Conservation (phyloP, 331 rosid genomes). For the Pyrus hybrid region DNA sequence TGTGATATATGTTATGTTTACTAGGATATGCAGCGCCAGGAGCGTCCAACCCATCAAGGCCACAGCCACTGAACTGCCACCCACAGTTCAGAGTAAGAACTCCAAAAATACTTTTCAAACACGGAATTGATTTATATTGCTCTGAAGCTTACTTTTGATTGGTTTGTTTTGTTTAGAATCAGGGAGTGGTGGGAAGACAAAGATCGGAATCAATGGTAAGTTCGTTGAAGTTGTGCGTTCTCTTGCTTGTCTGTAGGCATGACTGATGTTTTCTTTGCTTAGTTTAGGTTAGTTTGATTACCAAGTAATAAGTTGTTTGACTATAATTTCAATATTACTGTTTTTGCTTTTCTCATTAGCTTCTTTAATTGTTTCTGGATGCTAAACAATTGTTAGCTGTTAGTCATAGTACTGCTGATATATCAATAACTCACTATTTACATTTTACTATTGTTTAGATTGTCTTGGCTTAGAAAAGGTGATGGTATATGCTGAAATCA, state of each 20-base stretch:
- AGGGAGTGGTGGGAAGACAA: conserved; percentile 54
- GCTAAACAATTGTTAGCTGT: not conserved
- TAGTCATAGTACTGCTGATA: not conserved
- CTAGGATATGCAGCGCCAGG: conserved; percentile 38
- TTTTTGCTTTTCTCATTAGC: not conserved
- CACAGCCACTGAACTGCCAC: conserved; percentile 89
- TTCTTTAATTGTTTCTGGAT: not conserved
- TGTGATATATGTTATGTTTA: not conserved
- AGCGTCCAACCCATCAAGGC: conserved; percentile 67
- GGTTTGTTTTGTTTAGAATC: conserved; percentile 38
- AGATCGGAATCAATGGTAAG: conserved; percentile 89
- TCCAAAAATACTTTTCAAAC: not conserved
- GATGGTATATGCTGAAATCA: not conserved
- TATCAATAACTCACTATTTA: not conserved
- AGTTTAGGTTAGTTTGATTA: not conserved
- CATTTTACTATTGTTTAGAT: not conserved
- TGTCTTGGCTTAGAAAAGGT: not conserved
- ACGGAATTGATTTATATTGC: not conserved
- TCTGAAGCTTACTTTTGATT: conserved; percentile 19
- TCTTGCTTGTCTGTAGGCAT: not conserved
- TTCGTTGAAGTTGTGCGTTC: not conserved
- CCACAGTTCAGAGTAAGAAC: conserved; percentile 58
- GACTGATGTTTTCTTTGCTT: not conserved
- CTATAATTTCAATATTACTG: not conserved
- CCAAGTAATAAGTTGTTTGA: not conserved